Conservation (phyloP, 2,329 filamentous ascomycete species). For the Hawksworthiomyces lignivorus region DNA sequence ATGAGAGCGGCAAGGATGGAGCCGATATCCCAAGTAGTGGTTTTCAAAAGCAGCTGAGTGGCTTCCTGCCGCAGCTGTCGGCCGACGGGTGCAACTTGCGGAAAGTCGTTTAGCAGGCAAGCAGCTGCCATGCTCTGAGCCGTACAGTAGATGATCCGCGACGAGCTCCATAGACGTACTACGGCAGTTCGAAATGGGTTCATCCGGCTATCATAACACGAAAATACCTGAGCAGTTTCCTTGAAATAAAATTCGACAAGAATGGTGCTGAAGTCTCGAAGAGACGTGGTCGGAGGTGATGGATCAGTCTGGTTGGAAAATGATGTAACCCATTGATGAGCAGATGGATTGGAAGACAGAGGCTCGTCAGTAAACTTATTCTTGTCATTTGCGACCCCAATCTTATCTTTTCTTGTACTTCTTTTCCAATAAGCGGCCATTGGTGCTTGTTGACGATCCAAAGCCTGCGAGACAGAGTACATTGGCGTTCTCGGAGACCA, state of each 20-base stretch:
- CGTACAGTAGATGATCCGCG: conserved; percentile 43
- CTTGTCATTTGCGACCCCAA: too few relatives aligned
- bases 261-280: conserved; percentile 40
- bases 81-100: conserved; percentile 42
- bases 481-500: too few relatives aligned
- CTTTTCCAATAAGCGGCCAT: too few relatives aligned
- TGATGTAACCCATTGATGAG: too few relatives aligned
- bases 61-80: conserved; percentile 44
- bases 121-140: conserved; percentile 53
- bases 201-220: conserved; percentile 46
- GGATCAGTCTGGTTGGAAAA: conserved; percentile 2
- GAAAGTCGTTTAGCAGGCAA: conserved; percentile 45
- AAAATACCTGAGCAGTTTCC: conserved; percentile 47
- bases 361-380: too few relatives aligned
- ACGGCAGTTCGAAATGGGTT: conserved; percentile 48
- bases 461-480: too few relatives aligned
- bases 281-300: conserved; percentile 25
- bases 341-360: too few relatives aligned
- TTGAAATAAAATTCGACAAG: conserved; percentile 54
- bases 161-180: conserved; percentile 30
- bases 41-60: conserved; percentile 39
- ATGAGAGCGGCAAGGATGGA: conserved; percentile 44
- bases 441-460: too few relatives aligned
- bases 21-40: conserved; percentile 36
- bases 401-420: too few relatives aligned